Percentiles rank a stretch among this genome's conserved stretches.
These are phyloP conservation scores for Letharia lupina DNA, from an alignment of 495 filamentous ascomycete genomes.

Conservation along the genomic window DNA sequence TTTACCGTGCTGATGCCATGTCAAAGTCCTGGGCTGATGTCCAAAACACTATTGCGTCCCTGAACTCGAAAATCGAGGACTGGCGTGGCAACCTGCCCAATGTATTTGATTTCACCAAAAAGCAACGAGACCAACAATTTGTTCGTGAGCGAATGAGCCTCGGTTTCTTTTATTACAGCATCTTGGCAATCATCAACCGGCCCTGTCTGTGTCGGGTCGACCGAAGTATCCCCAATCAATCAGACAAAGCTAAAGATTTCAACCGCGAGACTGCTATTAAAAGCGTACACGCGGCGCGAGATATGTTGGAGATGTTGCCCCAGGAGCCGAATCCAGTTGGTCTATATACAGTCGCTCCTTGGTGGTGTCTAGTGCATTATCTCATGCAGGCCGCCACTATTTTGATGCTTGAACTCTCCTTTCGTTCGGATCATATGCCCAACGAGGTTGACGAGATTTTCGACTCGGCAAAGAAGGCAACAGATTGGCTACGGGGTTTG, in stretches of 20 bases:
- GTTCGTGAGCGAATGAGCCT: constrained; percentile 37
- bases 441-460: constrained; percentile 42
- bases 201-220: constrained; percentile 58
- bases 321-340: constrained; percentile 37
- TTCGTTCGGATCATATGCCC: constrained; percentile 47
- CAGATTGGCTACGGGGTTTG: constrained; percentile 49
- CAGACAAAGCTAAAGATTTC: constrained; percentile 39
- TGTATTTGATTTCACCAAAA: constrained; percentile 42
- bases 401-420: constrained; percentile 54
- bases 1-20: constrained; percentile 51
- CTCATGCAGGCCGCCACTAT: constrained; percentile 56
- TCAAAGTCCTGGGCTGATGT: constrained; percentile 50
- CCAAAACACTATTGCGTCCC: constrained; percentile 46
- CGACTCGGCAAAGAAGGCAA: constrained; percentile 43
- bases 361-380: constrained; percentile 60
- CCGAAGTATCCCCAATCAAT: constrained; percentile 36
- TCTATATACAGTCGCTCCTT: constrained; percentile 50
- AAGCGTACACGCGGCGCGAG: constrained; percentile 47
- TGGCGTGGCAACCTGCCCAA: constrained; percentile 48
- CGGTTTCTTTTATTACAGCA: constrained; percentile 52
- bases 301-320: constrained; percentile 47
- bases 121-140: constrained; percentile 30
- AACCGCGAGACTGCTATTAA: constrained; percentile 47
- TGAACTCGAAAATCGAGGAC: constrained; percentile 43
- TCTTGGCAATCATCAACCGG: constrained; percentile 51